Evolutionary conservation across 1,139 yeast species (phyloP), one percentile per base, ranked within the genome.

Genomic region (Debaryomycetaceae sp.): DNA sequence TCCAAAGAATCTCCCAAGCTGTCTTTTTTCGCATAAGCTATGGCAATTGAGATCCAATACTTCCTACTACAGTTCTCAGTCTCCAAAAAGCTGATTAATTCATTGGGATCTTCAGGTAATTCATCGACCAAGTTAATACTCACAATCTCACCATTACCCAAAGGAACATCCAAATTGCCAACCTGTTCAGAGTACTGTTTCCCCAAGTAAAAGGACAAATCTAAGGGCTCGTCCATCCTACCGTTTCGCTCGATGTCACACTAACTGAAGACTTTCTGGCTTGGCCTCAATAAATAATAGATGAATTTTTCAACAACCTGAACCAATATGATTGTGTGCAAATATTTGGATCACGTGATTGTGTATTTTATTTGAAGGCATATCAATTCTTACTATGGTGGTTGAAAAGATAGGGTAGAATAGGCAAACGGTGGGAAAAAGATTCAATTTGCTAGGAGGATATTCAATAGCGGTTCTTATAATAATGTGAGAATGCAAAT

Each of bases 71-170:
- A 85, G 46, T 78, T 79, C 65, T 90, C 97, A 50, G 87, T 88
- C 49, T 85, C 85, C 52, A 93, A 72, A 51, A 93, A 77, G 36
- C 80, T 78, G 53, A 87, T 83, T 54, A 93, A 74, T 58, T 93
- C 98, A 43, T 81, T 76, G 5, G 96, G 87, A 60, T 90, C 96
- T 22, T 87, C 96, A 1, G 97, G 96, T 48, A 91, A 72, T 59
- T 91, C 98, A 39, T 79, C 80, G 38, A 72, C 70, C 47, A 75
- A 76, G 64, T 81, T 87, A 51, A 87, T 80, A 46, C 82, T 76
- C 48, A 85, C 93, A 52, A 85, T 80, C 62, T 85, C 89, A 43
- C 85, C 87, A 51, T 77, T 83, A 53, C 78, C 76, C 58, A 85
- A 68, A 13, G 90, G 91, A 53, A 87, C 82, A 61, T 84, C 90